These are phyloP conservation scores for Leccinum sublutescens DNA, from an alignment of 768 basidiomycete species.

Conservation along the genomic window DNA sequence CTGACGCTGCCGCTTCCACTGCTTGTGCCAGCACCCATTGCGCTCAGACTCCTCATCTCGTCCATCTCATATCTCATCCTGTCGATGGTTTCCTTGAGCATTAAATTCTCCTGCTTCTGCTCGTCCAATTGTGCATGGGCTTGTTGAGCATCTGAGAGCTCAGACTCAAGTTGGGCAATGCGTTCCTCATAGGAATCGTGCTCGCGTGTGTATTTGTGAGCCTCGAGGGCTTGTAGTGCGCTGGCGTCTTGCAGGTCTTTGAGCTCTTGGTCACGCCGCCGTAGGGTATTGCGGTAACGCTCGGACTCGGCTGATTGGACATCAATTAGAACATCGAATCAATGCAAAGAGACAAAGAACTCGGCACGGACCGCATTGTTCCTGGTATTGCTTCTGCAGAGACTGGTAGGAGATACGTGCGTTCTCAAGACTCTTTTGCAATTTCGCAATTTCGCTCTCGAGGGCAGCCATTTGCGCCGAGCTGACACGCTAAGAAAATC, in stretches of 20 bases:
- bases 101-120: conserved; percentile 92
- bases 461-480: conserved; percentile 62
- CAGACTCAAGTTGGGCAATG: conserved; percentile 65
- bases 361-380: conserved; percentile 71
- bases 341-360: background rate
- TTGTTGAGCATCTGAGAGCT: conserved; percentile 66
- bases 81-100: conserved; percentile 95
- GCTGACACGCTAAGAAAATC: conserved; percentile 52
- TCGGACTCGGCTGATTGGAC: conserved; percentile 63
- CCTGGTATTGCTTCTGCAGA: conserved; percentile 84
- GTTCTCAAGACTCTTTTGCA: conserved; percentile 72
- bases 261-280: conserved; percentile 72
- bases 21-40: conserved; percentile 35
- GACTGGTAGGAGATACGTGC: conserved; percentile 70
- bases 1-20: conserved; percentile 49
- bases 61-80: conserved; percentile 93
- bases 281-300: conserved; percentile 70
- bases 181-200: conserved; percentile 71
- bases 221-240: conserved; percentile 62
- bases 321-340: background rate
- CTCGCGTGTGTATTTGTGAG: conserved; percentile 62
- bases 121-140: conserved; percentile 77
- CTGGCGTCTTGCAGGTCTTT: conserved; percentile 59
- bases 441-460: conserved; percentile 77
- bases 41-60: conserved; percentile 64